These are phyloP conservation scores for Paecilomyces variotii DNA, from an alignment of 2,329 filamentous ascomycete genomes.

Conservation along the genomic window DNA sequence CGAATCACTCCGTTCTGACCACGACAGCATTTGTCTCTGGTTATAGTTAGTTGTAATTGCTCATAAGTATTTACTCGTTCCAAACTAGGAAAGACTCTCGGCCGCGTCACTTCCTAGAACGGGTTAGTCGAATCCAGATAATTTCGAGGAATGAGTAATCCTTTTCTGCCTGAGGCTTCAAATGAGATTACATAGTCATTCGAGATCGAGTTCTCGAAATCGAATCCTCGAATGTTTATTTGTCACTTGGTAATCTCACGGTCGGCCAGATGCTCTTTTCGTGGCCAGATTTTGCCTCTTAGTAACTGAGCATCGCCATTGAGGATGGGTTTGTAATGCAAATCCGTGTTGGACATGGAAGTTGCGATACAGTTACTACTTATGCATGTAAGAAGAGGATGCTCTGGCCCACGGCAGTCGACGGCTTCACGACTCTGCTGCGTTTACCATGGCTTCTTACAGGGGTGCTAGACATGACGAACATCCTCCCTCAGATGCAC, in stretches of 20 bases:
- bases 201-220: neutral
- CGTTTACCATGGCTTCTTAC: neutral
- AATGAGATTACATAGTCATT: neutral
- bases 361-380: neutral
- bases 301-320: neutral
- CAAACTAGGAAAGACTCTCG: too few species aligned
- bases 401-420: neutral
- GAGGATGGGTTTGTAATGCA: neutral
- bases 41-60: too few species aligned
- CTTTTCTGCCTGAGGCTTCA: too few species aligned
- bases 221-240: neutral
- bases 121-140: neutral
- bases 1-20: too few species aligned
- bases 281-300: neutral
- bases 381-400: neutral
- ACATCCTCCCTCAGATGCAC: neutral
- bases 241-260: neutral
- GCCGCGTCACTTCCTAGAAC: too few species aligned
- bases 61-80: too few species aligned
- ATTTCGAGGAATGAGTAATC: too few species aligned
- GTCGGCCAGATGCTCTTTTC: neutral
- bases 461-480: neutral
- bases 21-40: too few species aligned
- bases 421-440: neutral
- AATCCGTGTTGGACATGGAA: neutral